Conservation (phyloP, 139 green algal species). For the Tetratostichococcus sp. region DNA sequence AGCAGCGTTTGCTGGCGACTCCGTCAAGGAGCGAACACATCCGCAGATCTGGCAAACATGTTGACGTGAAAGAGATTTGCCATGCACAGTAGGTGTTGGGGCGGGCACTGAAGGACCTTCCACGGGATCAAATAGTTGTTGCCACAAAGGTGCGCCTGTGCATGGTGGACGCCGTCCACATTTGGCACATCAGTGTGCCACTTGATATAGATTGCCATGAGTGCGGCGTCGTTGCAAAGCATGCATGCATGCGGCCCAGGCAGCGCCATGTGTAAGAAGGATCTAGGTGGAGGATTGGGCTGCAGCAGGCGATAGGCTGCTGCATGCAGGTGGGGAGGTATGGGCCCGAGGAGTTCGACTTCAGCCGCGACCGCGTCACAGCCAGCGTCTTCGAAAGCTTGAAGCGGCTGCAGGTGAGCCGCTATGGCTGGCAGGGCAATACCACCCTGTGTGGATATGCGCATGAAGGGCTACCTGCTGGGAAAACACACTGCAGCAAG, state of each 20-base stretch:
- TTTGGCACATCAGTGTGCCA: neutral
- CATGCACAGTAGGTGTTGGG: conserved; percentile 84
- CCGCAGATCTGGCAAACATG: no score
- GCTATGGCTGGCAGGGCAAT: neutral
- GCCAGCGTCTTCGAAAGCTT: conserved; percentile 73
- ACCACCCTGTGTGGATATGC: no score
- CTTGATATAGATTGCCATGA: neutral
- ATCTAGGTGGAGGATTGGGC: no score
- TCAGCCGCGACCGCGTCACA: conserved; percentile 72
- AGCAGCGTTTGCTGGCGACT: no score
- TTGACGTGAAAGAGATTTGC: no score
- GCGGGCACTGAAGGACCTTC: conserved; percentile 63
- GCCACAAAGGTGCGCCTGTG: conserved; percentile 65
- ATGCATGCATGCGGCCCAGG: no score
- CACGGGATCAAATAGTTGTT: conserved; percentile 75
- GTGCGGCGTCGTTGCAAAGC: no score
- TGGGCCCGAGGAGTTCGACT: conserved; percentile 78
- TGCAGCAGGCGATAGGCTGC: conserved; percentile 15
- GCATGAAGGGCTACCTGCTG: no score
- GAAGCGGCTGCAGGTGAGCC: conserved; percentile 47
- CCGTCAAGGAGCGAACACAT: no score
- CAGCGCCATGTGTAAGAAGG: no score
- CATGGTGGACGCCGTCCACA: no score
- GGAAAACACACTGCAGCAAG: no score
- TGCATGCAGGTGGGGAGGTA: conserved; percentile 70